Base-by-base conservation (phyloP, 371 early-diverging fungal genomes). In the Mucor plumbeus region DNA sequence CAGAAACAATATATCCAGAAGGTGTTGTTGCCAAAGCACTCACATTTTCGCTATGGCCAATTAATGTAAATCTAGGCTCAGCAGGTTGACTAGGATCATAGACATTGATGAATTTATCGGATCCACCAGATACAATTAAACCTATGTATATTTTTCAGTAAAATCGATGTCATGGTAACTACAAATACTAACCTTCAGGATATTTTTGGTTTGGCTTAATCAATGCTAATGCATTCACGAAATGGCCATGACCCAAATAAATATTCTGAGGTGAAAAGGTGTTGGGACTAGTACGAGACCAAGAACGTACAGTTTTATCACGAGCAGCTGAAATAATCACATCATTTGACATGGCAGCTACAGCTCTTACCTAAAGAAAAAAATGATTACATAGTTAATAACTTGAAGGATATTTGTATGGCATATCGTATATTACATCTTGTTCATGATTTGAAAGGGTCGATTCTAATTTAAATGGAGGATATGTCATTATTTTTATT, bases 21-120 rank as follows among this genome's bases (percentile, higher is more conserved):
- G 83, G 74, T 4, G 89, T 82, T 0, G 85, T 79, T 8, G 85
- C 82, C 26, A 99, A 77, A 2, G 92, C 84, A 71, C 95, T 92
- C 4, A 99, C 94, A 67, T 93, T 97, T 48, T 92, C 95, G 0
- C 84, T 78, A 74, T 99, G 99, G 0, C 97, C 98, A 7, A 85
- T 70, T 19, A 98, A 82, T 5, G 86, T 87, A 61, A 76, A 88
- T 1, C 88, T 61, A 4, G 96, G 91, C 14, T 87, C 78, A 13
- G 75, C 68, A 0, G 87, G 82, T n/a, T 74, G 66, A 8, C 72
- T 65, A 5, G 88, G 90, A 65, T 95, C 92, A 76, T 89, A 95
- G 5, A 94, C 88, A 63, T 92, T 78, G 57, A 97, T 92, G 21
- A 87, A 63, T 66, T 92, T 95, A 73, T 97, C 99, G 5, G 88